Base-by-base conservation (phyloP, 345 rosid genomes). In the Gynandropsis gynandra region DNA sequence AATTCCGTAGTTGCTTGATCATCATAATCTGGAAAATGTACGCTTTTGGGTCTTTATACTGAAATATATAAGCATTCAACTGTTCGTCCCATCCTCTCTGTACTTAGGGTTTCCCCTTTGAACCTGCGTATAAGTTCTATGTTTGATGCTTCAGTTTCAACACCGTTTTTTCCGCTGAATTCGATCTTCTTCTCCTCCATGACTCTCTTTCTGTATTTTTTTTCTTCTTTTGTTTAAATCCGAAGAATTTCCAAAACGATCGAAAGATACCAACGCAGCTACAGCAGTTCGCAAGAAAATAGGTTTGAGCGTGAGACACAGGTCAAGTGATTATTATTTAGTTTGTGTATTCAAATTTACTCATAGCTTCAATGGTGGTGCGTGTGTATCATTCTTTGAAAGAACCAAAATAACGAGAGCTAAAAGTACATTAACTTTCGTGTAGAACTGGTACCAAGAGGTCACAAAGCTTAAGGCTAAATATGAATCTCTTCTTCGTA, bases 401-500 rank as follows among this genome's bases (percentile, higher is more conserved):
- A 2, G 29, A 24, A n/a, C n/a, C 5, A 24, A 24, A 2, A 24
- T 24, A 24, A 24, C 5, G 29, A 34, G 3, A 34, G 3, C 21
- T 5, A 7, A 47, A 24, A n/a, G 38, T 6, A 32, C 31, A 48
- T 24, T 47, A 24, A 16, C 27, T 17, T 10, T 58, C 16, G 24
- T 71, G 52, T 71, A 83, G 94, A 80, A 50, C 54, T 87, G 94
- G 96, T 70, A 68, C 65, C 89, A 81, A 67, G 96, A 87, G 65
- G 74, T 81, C 38, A 55, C 77, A 27, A 87, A 76, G 70, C 66
- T 87, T 15, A 87, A 83, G 74, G 74, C 85, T 46, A 81, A 81
- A 64, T 83, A 74, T 54, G 94, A 87, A 56, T 72, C 87, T 52
- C 87, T 87, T 55, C 82, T 81, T 59, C 85, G 85, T 63, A 79